Conservation (phyloP, 169 alveolate species). For the Cryptosporidium viatorum region DNA sequence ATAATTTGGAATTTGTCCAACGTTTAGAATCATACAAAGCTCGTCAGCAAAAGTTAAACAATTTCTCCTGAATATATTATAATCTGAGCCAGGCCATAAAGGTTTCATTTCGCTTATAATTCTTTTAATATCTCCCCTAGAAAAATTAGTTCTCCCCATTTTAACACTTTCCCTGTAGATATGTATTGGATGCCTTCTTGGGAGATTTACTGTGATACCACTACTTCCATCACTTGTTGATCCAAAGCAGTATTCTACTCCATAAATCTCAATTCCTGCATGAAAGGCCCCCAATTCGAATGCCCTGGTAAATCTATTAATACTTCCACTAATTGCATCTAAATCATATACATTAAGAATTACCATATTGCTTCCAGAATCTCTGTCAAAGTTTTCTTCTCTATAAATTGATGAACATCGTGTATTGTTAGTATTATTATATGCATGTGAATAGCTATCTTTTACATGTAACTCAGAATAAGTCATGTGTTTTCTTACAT, state of each 20-base stretch:
- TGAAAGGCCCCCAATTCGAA: constrained; percentile 76
- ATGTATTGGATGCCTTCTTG: constrained; percentile 75
- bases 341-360: constrained; percentile 73
- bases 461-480: not conserved
- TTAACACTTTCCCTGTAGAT: constrained; percentile 72
- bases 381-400: constrained; percentile 18
- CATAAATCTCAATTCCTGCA: constrained; percentile 76
- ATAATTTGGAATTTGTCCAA: constrained; percentile 61
- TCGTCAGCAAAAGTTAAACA: constrained; percentile 76
- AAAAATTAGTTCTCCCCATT: constrained; percentile 73
- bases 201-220: constrained; percentile 69
- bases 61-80: constrained; percentile 74
- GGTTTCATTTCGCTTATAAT: constrained; percentile 51
- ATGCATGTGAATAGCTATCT: not conserved
- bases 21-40: constrained; percentile 38
- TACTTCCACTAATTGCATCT: constrained; percentile 56
- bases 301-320: constrained; percentile 61
- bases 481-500: not conserved
- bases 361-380: constrained; percentile 53
- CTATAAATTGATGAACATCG: not conserved
- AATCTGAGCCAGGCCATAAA: constrained; percentile 74
- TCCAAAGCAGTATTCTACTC: constrained; percentile 76
- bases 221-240: constrained; percentile 73
- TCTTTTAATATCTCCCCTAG: constrained; percentile 67
- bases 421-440: not conserved